Conservation (phyloP, 352 stramenopile species). For the Phytophthora europaea region DNA sequence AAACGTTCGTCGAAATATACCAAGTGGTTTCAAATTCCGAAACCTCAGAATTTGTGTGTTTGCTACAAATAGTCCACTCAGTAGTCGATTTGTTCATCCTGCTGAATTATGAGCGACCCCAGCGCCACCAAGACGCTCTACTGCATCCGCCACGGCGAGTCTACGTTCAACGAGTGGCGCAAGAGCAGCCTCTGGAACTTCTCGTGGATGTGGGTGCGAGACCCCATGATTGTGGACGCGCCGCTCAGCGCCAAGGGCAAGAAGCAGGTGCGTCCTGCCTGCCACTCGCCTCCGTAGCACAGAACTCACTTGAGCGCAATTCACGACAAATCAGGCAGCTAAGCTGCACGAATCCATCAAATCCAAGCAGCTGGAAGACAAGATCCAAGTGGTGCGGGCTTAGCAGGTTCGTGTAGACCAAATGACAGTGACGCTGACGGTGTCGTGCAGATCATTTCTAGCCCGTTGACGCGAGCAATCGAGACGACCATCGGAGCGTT, state of each 20-base stretch:
- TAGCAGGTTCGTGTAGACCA: neutral
- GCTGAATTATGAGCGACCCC: constrained; percentile 16
- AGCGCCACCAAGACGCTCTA: constrained; percentile 74
- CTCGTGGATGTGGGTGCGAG: constrained; percentile 86
- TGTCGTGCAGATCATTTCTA: constrained; percentile 74
- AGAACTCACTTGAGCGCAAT: neutral
- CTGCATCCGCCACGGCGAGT: constrained; percentile 90
- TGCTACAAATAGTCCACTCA: too few species aligned
- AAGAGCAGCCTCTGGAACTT: constrained; percentile 83
- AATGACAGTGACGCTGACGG: neutral
- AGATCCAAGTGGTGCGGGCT: constrained; percentile 71
- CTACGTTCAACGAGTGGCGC: constrained; percentile 91
- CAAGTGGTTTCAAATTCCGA: neutral
- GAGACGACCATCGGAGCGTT: constrained; percentile 83
- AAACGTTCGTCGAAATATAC: too few species aligned
- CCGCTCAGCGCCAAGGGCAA: constrained; percentile 78
- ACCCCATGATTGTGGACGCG: constrained; percentile 89
- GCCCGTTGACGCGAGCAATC: constrained; percentile 85
- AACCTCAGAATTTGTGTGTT: neutral
- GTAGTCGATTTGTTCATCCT: neutral
- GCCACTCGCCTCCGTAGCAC: neutral
- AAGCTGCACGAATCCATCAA: constrained; percentile 59
- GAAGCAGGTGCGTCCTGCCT: constrained; percentile 54
- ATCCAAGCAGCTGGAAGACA: constrained; percentile 55
- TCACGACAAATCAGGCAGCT: constrained; percentile 30